Evolutionary conservation across 169 alveolate genomes (phyloP).

Genomic region (Eimeria sp.): DNA sequence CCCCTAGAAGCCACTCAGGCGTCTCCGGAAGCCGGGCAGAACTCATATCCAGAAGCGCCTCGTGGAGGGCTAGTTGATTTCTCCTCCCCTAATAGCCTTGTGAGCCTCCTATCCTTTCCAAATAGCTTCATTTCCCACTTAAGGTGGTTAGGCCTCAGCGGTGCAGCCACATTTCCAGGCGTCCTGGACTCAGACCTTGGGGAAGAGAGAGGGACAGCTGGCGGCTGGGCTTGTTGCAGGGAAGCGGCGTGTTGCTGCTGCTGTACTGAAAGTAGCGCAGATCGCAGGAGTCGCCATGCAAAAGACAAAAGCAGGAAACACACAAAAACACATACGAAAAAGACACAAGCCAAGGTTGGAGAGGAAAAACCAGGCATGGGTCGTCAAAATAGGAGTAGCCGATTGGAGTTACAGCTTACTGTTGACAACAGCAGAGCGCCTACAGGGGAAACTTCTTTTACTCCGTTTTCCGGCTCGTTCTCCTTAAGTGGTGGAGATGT

Average conservation of each 20-base stretch:
- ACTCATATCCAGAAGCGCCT: background rate
- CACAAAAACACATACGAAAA: too few relatives aligned
- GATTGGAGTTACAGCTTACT: background rate
- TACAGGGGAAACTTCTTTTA: background rate
- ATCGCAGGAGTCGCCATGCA: background rate
- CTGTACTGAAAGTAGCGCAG: background rate
- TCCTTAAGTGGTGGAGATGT: background rate
- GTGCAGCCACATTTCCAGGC: background rate
- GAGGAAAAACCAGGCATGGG: background rate
- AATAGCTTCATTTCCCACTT: background rate
- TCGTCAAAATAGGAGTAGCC: background rate
- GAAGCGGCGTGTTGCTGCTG: slow-evolving; percentile 7
- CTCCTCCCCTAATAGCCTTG: background rate
- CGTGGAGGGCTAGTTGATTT: background rate
- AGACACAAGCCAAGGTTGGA: background rate
- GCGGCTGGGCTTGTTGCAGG: slow-evolving; percentile 12
- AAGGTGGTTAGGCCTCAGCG: slow-evolving; percentile 23
- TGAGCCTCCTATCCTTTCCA: slow-evolving; percentile 27
- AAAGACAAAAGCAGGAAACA: background rate
- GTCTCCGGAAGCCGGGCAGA: background rate
- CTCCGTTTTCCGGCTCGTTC: background rate
- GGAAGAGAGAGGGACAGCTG: background rate
- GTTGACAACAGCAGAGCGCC: background rate
- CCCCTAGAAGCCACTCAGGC: background rate
- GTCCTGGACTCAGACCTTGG: background rate